Evolutionary conservation across 495 filamentous ascomycete species (phyloP).

Genomic region (Apodospora peruviana): DNA sequence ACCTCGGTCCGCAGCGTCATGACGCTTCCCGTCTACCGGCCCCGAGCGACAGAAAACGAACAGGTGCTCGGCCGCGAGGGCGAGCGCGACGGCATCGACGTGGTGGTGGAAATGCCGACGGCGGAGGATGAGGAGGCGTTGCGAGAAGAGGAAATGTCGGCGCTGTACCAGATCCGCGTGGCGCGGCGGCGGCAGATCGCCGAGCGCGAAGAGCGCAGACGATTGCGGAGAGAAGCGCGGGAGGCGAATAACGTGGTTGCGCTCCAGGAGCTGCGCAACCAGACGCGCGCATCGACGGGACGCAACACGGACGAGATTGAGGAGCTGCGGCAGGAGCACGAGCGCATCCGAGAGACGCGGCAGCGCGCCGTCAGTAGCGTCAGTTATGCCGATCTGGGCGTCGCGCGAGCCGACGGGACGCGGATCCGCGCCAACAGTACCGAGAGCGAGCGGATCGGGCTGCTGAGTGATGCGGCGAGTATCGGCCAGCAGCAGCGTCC

Average conservation of each 20-base stretch:
- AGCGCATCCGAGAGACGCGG: conserved; percentile 54
- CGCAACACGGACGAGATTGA: conserved; percentile 33
- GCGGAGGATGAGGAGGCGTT: conserved; percentile 62
- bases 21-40: conserved; percentile 77
- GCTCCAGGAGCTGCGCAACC: conserved; percentile 52
- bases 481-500: conserved; percentile 32
- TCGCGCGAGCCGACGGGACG: conserved; percentile 84
- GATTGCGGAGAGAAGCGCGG: conserved; percentile 61
- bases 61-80: conserved; percentile 86
- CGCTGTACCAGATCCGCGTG: conserved; percentile 81
- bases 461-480: conserved; percentile 65
- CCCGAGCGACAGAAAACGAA: conserved; percentile 64
- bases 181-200: conserved; percentile 69
- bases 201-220: conserved; percentile 69
- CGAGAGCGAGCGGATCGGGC: conserved; percentile 69
- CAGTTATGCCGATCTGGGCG: conserved; percentile 77
- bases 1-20: conserved; percentile 87
- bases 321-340: conserved; percentile 60
- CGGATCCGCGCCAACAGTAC: conserved; percentile 74
- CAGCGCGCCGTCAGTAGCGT: conserved; percentile 77
- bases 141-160: conserved; percentile 89
- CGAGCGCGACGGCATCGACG: conserved; percentile 86
- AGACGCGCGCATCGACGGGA: conserved; percentile 30
- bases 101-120: conserved; percentile 68
- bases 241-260: conserved; percentile 59